Base-by-base conservation (phyloP, 768 basidiomycete genomes). In the Omphalotus guepiniiformis region DNA sequence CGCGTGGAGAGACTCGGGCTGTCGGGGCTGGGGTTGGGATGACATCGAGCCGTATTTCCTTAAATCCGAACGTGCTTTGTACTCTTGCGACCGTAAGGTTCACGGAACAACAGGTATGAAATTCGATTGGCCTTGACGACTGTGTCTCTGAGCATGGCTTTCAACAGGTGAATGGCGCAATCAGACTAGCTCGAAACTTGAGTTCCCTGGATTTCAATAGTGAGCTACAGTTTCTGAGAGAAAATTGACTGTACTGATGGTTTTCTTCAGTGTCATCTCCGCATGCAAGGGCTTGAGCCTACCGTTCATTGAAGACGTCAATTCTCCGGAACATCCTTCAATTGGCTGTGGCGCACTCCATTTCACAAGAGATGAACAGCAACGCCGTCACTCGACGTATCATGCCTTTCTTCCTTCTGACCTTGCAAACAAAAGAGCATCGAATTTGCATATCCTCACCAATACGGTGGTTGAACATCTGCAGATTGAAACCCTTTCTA, bases 21-120 rank as follows among this genome's bases (percentile, higher is more conserved):
- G 59, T 21, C 45, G 57, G 29, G 67, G 67, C 0, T 73, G 70
- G 68, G 53, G 56, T 3, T 73, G 63, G 50, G 53, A 62, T 7
- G 63, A 65, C 5, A 39, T 71, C 16, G 49, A 59, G 50, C 61
- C 58, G 2, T 68, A 59, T 34, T 71, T 70, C 44, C 36, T 54
- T 21, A 71, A 64, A 51, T 63, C 64, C 4, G 63, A 73, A 44
- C 35, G 19, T 5, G 42, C 43, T 6, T 32, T 45, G 18, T 47
- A 47, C 18, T 7, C 34, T 18, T 38, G 34, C 18, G 34, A 37
- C 30, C 15, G 44, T 1, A 26, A 39, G 3, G 27, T 49, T 30
- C 54, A 49, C 28, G 52, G 46, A n/a, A 53, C 41, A 13, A 18
- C 39, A 48, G 54, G 52, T 42, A 51, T 28, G 34, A 25, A 39